Evolutionary conservation across 2,329 filamentous ascomycete genomes (phyloP).

Genomic region (Berkeleyomyces rouxiae): DNA sequence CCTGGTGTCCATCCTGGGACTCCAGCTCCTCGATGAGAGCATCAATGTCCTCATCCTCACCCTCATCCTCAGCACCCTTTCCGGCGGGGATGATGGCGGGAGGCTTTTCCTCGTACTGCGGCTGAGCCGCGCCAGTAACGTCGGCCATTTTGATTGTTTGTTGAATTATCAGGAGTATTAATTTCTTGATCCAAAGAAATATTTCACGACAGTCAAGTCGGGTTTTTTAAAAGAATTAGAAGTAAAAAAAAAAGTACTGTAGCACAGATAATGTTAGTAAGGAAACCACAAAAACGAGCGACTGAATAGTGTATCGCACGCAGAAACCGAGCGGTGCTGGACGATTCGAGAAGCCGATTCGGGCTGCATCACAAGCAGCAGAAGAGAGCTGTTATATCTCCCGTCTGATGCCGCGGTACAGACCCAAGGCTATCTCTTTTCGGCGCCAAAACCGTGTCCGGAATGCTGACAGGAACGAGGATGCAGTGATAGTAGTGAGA

Average conservation of each 20-base stretch:
- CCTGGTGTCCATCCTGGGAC: constrained; percentile 56
- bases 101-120: constrained; percentile 47
- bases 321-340: background rate
- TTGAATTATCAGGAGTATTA: constrained; percentile 12
- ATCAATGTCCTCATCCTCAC: constrained; percentile 72
- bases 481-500: constrained; percentile 11
- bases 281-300: background rate
- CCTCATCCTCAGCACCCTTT: constrained; percentile 35
- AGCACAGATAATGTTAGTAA: background rate
- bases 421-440: background rate
- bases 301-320: background rate
- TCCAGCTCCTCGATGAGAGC: constrained; percentile 76
- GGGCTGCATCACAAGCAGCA: background rate
- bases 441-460: background rate
- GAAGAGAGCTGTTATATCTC: background rate
- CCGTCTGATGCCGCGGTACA: background rate
- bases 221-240: constrained; percentile 15
- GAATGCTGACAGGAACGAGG: constrained; percentile 15
- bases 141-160: constrained; percentile 34
- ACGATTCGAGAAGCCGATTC: background rate
- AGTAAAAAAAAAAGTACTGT: constrained; percentile 2
- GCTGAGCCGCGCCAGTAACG: constrained; percentile 32
- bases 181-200: constrained; percentile 15
- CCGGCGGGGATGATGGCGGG: constrained; percentile 19
- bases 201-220: constrained; percentile 13